These are phyloP conservation scores for Myriangium duriaei DNA, from an alignment of 2,329 filamentous ascomycete genomes.

Conservation along the genomic window DNA sequence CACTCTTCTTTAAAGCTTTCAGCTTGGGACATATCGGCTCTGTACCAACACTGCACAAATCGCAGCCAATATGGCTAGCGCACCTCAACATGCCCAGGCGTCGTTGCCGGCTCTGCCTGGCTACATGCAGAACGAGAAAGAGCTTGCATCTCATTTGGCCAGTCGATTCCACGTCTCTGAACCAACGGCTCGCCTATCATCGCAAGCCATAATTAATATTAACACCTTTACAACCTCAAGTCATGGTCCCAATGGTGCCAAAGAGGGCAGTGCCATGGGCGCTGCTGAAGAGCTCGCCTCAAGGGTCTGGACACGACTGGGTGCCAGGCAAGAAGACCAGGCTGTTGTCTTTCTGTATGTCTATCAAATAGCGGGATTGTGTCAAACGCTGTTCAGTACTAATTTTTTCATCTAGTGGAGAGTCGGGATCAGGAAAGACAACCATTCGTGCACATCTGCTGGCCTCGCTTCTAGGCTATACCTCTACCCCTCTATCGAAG, in stretches of 20 bases:
- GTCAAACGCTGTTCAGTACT: conserved; percentile 3
- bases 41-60: conserved; percentile 9
- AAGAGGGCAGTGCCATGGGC: conserved; percentile 82
- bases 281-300: conserved; percentile 86
- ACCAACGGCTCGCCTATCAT: conserved; percentile 78
- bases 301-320: conserved; percentile 72
- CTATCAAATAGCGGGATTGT: neutral
- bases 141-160: conserved; percentile 70
- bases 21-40: too few relatives aligned
- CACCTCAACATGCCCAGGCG: conserved; percentile 58
- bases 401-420: conserved; percentile 49
- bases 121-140: conserved; percentile 66
- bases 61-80: conserved; percentile 17
- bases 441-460: conserved; percentile 84
- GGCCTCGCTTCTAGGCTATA: conserved; percentile 73
- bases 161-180: conserved; percentile 85
- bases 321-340: conserved; percentile 84
- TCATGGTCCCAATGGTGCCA: conserved; percentile 79
- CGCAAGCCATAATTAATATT: conserved; percentile 78
- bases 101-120: conserved; percentile 80
- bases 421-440: conserved; percentile 92
- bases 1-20: too few relatives aligned
- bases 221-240: conserved; percentile 90
- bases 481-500: conserved; percentile 80
- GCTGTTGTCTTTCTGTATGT: conserved; percentile 84